Base-by-base conservation (phyloP, 2,329 filamentous ascomycete species). In the Fusarium sp. region DNA sequence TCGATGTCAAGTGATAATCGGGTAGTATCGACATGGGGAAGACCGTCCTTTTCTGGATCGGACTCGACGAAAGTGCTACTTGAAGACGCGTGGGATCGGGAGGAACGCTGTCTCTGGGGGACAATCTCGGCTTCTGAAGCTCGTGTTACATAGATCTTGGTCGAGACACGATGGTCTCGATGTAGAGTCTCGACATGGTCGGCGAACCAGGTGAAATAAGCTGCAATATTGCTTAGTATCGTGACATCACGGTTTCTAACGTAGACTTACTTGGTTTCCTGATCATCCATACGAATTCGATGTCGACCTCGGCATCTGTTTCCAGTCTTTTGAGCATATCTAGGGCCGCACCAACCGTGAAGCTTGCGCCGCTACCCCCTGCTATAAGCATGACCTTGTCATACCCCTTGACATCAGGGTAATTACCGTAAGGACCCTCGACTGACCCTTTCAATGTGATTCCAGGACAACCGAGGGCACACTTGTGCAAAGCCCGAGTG, bases 291-390 rank as follows among this genome's bases (percentile, higher is more conserved):
- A 85, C 73, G 57, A 85, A 84, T n/a, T 79, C 75, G 20, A 85
- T 73, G 9, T 73, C 76, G 45, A 78, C 78, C 20, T 71, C 71
- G 1, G 73, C 74, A 24, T 74, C 72, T 8, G 22, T 41, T 6
- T 48, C 66, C 7, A 78, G 68, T 20, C 70, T 78, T 55, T 75
- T 79, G 18, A 85, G 76, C 58, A 85, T 78, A 66, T 79, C 77
- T 45, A 84, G 79, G 11, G 82, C 82, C 28, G 80, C 80, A 50
- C 85, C 84, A 48, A 84, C 80, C 11, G 84, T 83, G 77, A 91
- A 92, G 36, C 87, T 90, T 5, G 88, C 89, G 5, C 90, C 90
- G 57, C 88, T 89, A 9, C 90, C 90, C 18, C 89, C 90, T 8
- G 89, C 88, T 42, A 91, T 83, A 45, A 91, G 80, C n/a, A 91